Percentiles rank a stretch among this genome's conserved stretches.
Evolutionary conservation across 2,329 filamentous ascomycete species (phyloP).

Genomic region (Hypomyces rosellus): DNA sequence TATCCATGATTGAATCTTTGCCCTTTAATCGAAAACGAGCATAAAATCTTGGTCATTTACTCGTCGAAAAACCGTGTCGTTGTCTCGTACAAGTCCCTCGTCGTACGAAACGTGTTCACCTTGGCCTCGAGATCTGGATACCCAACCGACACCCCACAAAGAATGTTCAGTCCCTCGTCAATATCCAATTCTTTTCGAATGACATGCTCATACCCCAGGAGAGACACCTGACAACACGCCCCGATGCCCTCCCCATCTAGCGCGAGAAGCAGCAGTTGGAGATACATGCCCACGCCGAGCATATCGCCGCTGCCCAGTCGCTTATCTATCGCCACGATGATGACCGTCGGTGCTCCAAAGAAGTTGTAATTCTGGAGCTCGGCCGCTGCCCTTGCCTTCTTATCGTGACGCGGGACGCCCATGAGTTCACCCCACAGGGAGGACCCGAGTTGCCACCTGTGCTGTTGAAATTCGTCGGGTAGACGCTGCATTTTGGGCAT

Average conservation of each 20-base stretch:
- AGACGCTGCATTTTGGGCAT: neutral
- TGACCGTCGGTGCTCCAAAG: constrained; percentile 14
- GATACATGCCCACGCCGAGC: neutral
- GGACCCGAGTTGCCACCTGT: constrained; percentile 13
- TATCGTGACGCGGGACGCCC: constrained; percentile 13
- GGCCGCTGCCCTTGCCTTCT: constrained; percentile 6
- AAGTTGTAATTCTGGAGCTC: constrained; percentile 14
- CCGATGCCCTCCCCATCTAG: constrained; percentile 10
- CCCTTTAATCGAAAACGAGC: no score
- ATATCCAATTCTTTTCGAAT: constrained; percentile 1
- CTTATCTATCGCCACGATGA: constrained; percentile 12
- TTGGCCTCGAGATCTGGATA: no score
- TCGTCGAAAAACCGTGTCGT: no score
- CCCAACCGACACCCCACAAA: constrained; percentile 2
- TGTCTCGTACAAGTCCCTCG: no score
- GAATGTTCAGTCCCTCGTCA: constrained; percentile 1
- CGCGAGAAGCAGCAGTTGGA: no score
- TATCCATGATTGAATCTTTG: no score
- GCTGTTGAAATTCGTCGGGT: neutral
- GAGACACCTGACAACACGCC: constrained; percentile 4
- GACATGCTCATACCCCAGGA: constrained; percentile 3
- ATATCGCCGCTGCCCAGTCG: constrained; percentile 2
- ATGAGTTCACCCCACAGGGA: constrained; percentile 11
- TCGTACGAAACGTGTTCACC: no score
- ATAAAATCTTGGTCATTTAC: no score